Percentiles rank a stretch among this genome's conserved stretches.
Conservation (phyloP, 164 flowering plant genomes). For the Nymphaea colorata region DNA sequence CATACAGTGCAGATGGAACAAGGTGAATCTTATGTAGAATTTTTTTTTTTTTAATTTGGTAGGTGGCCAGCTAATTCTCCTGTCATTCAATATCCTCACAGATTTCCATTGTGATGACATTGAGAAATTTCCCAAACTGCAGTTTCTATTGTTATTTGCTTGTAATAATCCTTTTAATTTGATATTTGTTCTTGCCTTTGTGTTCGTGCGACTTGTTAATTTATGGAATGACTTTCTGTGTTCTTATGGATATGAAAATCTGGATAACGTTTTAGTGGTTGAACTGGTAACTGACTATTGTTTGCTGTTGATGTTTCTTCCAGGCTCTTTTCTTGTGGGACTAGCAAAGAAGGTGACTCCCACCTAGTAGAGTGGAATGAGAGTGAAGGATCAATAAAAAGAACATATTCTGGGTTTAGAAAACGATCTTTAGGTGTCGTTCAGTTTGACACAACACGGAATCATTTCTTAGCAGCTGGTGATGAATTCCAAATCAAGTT, state of each 20-base stretch:
- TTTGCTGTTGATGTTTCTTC: neutral
- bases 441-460: conserved; percentile 17
- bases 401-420: conserved; percentile 20
- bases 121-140: neutral
- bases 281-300: neutral
- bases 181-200: neutral
- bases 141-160: neutral
- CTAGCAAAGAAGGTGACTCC: conserved; percentile 20
- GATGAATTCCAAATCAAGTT: conserved; percentile 28
- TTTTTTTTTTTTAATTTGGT: no score
- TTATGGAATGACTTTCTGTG: no score
- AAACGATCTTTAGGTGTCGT: conserved; percentile 19
- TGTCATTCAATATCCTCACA: neutral
- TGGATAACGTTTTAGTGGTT: neutral
- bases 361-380: conserved; percentile 17
- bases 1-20: conserved; percentile 48
- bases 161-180: neutral
- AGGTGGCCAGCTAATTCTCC: neutral
- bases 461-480: conserved; percentile 23
- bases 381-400: conserved; percentile 16
- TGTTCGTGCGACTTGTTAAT: neutral
- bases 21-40: conserved; percentile 16
- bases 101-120: neutral
- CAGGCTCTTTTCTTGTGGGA: conserved; percentile 17
- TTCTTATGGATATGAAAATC: neutral